Evolutionary conservation across 257 asterid genomes (phyloP).

Genomic region (Buddleja alternifolia): DNA sequence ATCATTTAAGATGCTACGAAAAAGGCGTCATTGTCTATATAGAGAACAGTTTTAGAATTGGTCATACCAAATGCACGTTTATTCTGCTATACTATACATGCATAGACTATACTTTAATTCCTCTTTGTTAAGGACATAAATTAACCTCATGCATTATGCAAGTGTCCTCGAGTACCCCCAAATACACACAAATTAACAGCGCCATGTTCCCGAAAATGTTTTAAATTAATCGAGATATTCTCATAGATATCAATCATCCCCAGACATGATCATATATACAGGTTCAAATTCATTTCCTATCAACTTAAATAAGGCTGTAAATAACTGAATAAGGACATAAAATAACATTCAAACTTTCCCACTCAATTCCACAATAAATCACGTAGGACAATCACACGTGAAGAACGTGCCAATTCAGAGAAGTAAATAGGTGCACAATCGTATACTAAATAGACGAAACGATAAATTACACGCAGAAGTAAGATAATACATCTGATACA

Average conservation of each 20-base stretch:
- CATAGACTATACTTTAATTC: not conserved
- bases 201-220: not conserved
- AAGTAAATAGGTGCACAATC: slow-evolving; percentile 20
- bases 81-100: slow-evolving; percentile 9
- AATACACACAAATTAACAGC: slow-evolving; percentile 8
- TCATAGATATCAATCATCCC: slow-evolving; percentile 5
- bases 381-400: not conserved
- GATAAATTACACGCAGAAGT: not conserved
- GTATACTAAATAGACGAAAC: slow-evolving; percentile 2
- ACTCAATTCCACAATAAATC: not conserved
- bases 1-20: not conserved
- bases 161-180: slow-evolving; percentile 5
- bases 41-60: not conserved
- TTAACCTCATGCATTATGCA: not conserved
- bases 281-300: not conserved
- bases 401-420: slow-evolving; percentile 9
- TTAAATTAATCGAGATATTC: slow-evolving; percentile 7
- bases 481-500: not conserved
- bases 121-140: not conserved
- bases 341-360: not conserved
- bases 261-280: slow-evolving; percentile 10
- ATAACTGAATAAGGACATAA: not conserved
- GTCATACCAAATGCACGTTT: not conserved
- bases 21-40: not conserved
- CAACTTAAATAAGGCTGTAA: not conserved